These are phyloP conservation scores for Syncephalis plumigaleata DNA, from an alignment of 371 early-diverging fungal species.

Conservation along the genomic window DNA sequence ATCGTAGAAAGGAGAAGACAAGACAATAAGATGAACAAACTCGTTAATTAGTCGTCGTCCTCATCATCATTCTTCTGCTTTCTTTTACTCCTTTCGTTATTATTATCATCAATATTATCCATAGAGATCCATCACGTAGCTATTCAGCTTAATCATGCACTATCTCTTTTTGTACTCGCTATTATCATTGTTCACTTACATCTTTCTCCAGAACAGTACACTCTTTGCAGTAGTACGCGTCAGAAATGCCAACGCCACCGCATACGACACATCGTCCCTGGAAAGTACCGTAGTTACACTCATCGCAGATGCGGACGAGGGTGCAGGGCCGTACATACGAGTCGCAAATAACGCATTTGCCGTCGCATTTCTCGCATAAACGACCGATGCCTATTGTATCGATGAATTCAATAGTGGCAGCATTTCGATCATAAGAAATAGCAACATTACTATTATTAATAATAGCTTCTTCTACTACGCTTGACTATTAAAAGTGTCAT, in stretches of 20 bases:
- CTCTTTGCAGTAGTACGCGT: slow-evolving; percentile 90
- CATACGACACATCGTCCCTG: slow-evolving; percentile 89
- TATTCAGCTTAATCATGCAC: too few relatives aligned
- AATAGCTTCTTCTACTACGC: too few relatives aligned
- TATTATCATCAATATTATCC: too few relatives aligned
- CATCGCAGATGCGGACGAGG: slow-evolving; percentile 85
- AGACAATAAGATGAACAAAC: too few relatives aligned
- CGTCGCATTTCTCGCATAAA: slow-evolving; percentile 88
- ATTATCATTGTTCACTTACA: slow-evolving; percentile 15
- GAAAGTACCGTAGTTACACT: slow-evolving; percentile 87
- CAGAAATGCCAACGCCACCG: slow-evolving; percentile 81
- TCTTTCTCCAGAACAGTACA: slow-evolving; percentile 88
- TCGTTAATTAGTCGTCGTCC: too few relatives aligned
- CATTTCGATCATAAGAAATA: too few relatives aligned
- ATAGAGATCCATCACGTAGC: too few relatives aligned
- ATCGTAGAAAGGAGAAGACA: neutral
- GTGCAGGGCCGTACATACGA: slow-evolving; percentile 34
- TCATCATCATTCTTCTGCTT: too few relatives aligned
- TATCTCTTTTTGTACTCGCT: neutral
- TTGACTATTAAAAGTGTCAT: too few relatives aligned
- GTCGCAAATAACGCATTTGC: slow-evolving; percentile 91
- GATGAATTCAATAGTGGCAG: too few relatives aligned
- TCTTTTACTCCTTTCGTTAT: too few relatives aligned
- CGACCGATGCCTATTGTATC: slow-evolving; percentile 78
- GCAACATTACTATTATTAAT: too few relatives aligned